Evolutionary conservation across 2,329 filamentous ascomycete genomes (phyloP).

Genomic region (Hypoxylon sp.): DNA sequence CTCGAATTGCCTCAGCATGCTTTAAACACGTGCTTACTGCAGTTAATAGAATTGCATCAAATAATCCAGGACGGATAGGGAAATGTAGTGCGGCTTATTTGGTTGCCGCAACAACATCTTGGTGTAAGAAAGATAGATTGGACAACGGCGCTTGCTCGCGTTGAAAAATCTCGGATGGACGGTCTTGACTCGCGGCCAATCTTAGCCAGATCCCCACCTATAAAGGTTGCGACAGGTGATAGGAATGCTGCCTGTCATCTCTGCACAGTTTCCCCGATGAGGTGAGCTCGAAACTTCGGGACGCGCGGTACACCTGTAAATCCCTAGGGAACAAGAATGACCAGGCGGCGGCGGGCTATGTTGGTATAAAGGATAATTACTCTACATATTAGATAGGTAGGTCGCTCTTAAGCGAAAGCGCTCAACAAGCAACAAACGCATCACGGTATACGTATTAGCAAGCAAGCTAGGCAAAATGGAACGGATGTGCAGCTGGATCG

Average conservation of each 20-base stretch:
- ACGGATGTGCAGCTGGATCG: constrained; percentile 28
- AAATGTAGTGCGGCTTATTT: constrained; percentile 28
- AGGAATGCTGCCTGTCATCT: constrained; percentile 47
- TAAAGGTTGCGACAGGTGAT: constrained; percentile 45
- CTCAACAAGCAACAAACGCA: constrained; percentile 34
- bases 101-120: constrained; percentile 28
- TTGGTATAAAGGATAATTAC: constrained; percentile 22
- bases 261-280: constrained; percentile 43
- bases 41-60: constrained; percentile 14
- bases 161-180: constrained; percentile 41
- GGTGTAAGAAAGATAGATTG: constrained; percentile 28
- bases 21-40: constrained; percentile 10
- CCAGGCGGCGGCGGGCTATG: constrained; percentile 30
- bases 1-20: constrained; percentile 11
- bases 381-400: constrained; percentile 1
- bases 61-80: constrained; percentile 5
- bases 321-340: constrained; percentile 21
- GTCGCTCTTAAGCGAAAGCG: constrained; percentile 18
- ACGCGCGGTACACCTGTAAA: constrained; percentile 42
- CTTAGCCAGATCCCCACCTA: constrained; percentile 43
- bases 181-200: constrained; percentile 43
- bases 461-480: constrained; percentile 35
- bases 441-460: constrained; percentile 31
- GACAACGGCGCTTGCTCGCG: constrained; percentile 36
- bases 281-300: constrained; percentile 44